phyloP scores from a whole-genome alignment of 2,329 filamentous ascomycete genomes.

The Hypoxylon sp. region DNA sequence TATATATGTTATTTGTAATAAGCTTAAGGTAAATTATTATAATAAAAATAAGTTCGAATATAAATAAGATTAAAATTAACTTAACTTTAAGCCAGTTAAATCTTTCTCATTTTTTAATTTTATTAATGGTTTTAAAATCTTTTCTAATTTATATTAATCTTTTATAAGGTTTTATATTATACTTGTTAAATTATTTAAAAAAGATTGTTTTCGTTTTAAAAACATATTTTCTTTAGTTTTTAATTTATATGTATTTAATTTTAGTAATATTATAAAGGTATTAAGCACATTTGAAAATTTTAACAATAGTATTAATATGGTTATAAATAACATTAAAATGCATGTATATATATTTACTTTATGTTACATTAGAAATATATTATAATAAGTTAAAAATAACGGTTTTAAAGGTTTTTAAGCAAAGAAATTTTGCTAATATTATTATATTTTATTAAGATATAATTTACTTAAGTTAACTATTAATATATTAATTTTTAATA shows the following conservation, averaged over 20 bases:
- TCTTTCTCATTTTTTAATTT: neutral
- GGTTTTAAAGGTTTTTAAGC: constrained; percentile 6
- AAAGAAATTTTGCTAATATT: constrained; percentile 8
- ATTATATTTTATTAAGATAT: constrained; percentile 2
- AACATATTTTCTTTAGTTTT: constrained; percentile 4
- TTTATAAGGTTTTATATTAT: constrained; percentile 20
- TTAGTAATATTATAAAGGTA: constrained; percentile 4
- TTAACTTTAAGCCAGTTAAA: neutral
- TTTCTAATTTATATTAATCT: constrained; percentile 7
- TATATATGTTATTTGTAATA: constrained; percentile 1
- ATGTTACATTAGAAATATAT: too few species aligned
- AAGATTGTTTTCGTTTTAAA: neutral
- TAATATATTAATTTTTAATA: constrained; percentile 11
- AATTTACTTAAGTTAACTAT: neutral
- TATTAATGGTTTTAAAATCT: constrained; percentile 11
- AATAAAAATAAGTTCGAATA: constrained; percentile 11
- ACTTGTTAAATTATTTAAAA: neutral
- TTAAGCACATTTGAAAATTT: neutral
- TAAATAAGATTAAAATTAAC: neutral
- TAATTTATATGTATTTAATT: constrained; percentile 7
- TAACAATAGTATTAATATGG: constrained; percentile 1
- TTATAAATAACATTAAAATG: constrained; percentile 4
- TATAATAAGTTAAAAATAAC: too few species aligned
- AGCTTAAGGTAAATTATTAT: constrained; percentile 4
- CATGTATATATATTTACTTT: constrained; percentile 1